Evolutionary conservation across 371 early-diverging fungal species (phyloP).

Genomic region (Parasitella parasitica): DNA sequence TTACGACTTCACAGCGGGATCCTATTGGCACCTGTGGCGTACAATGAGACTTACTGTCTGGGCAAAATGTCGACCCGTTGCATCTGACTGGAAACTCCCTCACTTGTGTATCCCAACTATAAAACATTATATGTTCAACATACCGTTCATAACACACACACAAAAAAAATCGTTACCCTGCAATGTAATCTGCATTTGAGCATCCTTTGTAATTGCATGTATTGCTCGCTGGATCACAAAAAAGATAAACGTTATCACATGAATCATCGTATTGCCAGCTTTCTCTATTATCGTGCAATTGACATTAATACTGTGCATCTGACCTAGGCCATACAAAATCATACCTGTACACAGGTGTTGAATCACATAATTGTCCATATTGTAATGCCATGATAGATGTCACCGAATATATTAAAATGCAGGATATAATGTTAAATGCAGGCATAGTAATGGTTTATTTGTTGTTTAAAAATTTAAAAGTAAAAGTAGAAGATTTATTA

Average conservation of each 20-base stretch:
- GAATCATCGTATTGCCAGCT: conserved; percentile 43
- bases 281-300: conserved; percentile 5
- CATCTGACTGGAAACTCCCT: conserved; percentile 38
- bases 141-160: neutral
- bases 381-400: conserved; percentile 10
- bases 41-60: conserved; percentile 41
- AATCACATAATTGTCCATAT: conserved; percentile 34
- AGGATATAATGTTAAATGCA: neutral
- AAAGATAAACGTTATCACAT: conserved; percentile 42
- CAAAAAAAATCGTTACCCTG: conserved; percentile 28
- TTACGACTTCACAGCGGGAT: conserved; percentile 33
- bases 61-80: conserved; percentile 30
- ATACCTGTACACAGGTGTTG: conserved; percentile 36
- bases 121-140: conserved; percentile 1
- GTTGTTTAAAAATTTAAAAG: no score
- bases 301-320: neutral
- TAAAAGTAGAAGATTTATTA: neutral
- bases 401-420: neutral
- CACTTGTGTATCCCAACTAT: conserved; percentile 33
- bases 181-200: conserved; percentile 41
- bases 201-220: conserved; percentile 48
- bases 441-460: no score
- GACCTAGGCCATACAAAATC: no score
- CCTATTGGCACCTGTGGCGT: conserved; percentile 22
- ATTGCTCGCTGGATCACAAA: conserved; percentile 16